phyloP scores from a whole-genome alignment of 148 eudicot genomes.

The Nepenthes gracilis region DNA sequence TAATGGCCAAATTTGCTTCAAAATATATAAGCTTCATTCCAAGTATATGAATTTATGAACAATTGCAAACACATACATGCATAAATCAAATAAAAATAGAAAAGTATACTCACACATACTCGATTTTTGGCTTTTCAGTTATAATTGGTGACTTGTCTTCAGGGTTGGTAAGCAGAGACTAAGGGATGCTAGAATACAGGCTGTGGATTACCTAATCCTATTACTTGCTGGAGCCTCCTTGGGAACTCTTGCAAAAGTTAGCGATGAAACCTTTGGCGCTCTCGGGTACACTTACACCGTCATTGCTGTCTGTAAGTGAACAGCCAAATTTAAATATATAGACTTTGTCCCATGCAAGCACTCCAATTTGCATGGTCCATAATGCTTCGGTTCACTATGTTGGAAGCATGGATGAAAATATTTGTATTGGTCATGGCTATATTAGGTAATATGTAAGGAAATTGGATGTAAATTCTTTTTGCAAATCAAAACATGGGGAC shows the following conservation, averaged over 20 bases:
- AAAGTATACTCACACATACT: background rate
- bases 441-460: no score
- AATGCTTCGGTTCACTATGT: no score
- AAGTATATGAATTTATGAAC: no score
- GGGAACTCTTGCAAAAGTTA: constrained; percentile 78
- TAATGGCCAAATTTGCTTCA: no score
- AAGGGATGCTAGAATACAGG: constrained; percentile 74
- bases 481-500: no score
- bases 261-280: constrained; percentile 74
- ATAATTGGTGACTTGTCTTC: background rate
- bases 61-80: background rate
- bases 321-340: background rate
- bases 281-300: constrained; percentile 81
- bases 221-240: constrained; percentile 88
- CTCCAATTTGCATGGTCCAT: no score
- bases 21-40: no score
- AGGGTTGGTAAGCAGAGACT: constrained; percentile 84
- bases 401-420: no score
- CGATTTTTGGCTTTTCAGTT: background rate
- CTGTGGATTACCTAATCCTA: constrained; percentile 82
- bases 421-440: no score
- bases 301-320: constrained; percentile 83
- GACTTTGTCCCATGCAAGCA: background rate
- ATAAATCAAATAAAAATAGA: background rate
- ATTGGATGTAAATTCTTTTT: no score